These are phyloP conservation scores for Hydrangea macrophylla DNA, from an alignment of 148 eudicot genomes.

Conservation along the genomic window DNA sequence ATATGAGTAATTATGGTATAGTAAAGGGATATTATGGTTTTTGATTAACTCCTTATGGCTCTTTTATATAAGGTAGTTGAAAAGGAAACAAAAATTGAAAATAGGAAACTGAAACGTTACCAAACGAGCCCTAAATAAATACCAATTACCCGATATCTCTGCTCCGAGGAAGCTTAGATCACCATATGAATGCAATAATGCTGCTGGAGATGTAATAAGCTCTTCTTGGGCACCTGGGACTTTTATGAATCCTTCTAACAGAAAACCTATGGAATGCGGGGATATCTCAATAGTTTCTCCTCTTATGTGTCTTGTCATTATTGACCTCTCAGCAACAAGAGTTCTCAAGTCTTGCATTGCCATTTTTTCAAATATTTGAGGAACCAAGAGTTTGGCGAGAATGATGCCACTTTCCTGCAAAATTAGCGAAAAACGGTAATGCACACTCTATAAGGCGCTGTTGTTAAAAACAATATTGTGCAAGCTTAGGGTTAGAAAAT, in stretches of 20 bases:
- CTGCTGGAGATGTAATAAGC: conserved; percentile 68
- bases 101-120: too few relatives aligned
- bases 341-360: conserved; percentile 82
- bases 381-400: conserved; percentile 77
- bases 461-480: too few relatives aligned
- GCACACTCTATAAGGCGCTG: background rate
- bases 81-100: too few relatives aligned
- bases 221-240: conserved; percentile 46
- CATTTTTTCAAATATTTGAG: conserved; percentile 71
- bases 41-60: too few relatives aligned
- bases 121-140: too few relatives aligned
- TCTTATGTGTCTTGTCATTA: conserved; percentile 50
- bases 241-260: conserved; percentile 81
- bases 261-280: conserved; percentile 57
- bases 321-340: conserved; percentile 79
- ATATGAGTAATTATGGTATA: too few relatives aligned
- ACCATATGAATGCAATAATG: conserved; percentile 44
- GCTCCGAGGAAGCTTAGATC: conserved; percentile 39
- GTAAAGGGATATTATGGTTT: too few relatives aligned
- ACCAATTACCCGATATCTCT: conserved; percentile 54
- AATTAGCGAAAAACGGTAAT: conserved; percentile 2
- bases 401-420: conserved; percentile 78
- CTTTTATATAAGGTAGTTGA: too few relatives aligned
- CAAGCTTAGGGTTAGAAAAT: too few relatives aligned
- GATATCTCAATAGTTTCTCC: conserved; percentile 82